These are phyloP conservation scores for Fusarium secorum DNA, from an alignment of 2,329 filamentous ascomycete species.

Conservation along the genomic window DNA sequence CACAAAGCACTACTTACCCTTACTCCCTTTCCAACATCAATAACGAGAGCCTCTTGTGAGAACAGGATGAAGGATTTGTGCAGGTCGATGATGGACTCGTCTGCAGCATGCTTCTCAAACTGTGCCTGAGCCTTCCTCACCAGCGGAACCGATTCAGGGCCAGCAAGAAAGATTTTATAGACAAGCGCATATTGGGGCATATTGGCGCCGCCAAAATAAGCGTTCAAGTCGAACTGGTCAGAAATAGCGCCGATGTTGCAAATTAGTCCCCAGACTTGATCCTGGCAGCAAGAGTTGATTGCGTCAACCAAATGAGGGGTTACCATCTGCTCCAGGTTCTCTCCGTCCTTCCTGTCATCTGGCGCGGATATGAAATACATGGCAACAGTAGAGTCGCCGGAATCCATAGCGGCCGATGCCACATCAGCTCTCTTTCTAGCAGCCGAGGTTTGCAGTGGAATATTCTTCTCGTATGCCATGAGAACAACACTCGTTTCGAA, in stretches of 20 bases:
- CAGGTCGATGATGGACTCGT: background rate
- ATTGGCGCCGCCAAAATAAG: background rate
- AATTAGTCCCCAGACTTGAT: background rate
- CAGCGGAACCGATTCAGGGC: background rate
- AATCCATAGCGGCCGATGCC: accelerated
- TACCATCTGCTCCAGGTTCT: background rate
- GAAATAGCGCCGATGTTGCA: background rate
- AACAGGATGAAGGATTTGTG: background rate
- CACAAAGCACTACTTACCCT: background rate
- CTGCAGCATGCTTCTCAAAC: background rate
- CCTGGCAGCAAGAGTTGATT: background rate
- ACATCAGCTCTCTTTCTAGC: background rate
- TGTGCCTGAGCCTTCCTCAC: background rate
- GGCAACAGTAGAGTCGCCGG: background rate
- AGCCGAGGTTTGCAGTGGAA: background rate
- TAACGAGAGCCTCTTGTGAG: background rate
- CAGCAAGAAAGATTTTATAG: background rate
- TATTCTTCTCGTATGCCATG: background rate
- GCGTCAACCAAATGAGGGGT: background rate
- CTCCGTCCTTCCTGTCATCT: background rate
- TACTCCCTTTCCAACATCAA: accelerated
- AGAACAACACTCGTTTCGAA: background rate
- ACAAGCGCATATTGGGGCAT: background rate
- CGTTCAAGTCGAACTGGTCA: background rate
- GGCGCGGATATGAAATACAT: background rate